Evolutionary conservation across 2,329 filamentous ascomycete genomes (phyloP), one percentile per base, ranked within the genome.

Genomic region (Aspergillus fischeri): DNA sequence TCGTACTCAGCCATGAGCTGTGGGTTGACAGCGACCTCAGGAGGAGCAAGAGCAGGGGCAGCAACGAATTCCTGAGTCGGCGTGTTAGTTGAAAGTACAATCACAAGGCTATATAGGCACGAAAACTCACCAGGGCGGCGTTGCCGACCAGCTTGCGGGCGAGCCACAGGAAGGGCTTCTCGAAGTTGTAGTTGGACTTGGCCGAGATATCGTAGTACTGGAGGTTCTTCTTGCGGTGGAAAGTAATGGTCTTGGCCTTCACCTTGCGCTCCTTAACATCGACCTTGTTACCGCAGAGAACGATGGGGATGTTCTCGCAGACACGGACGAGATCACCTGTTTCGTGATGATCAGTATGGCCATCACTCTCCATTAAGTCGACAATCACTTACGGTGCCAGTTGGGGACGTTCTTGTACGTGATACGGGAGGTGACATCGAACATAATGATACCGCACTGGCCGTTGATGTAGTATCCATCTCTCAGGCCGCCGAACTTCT

Each of bases 391-490:
- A 96, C 94, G 94, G 82, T 99, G 94, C 94, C 94, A 99, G 90
- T 97, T 97, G 82, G 94, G 94, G 65, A 99, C 94, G 84, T 99
- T 99, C 90, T 99, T 99, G 89, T 99, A 99, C 78, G 94, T 99
- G 79, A 99, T 97, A 76, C 94, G 91, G 69, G 93, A 97, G 64
- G 94, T 97, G 67, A 99, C 93, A 80, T 99, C 93, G 80, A 99
- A 99, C 93, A 99, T 99, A 88, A 99, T 97, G 84, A 99, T 97
- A 83, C 94, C 93, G 80, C 93, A 97, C 83, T 97, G 93, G 74
- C 93, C 93, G 83, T 97, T 97, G 86, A 99, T 99, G 85, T 99
- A 99, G 88, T 99, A 99, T 70, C 93, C 93, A 81, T 99, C 93
- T 83, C 93, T 91, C 73, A 99, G 91, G 85, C 93, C 93, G 80